Conservation (phyloP, 2,329 filamentous ascomycete genomes). For the Neofusicoccum sp. region DNA sequence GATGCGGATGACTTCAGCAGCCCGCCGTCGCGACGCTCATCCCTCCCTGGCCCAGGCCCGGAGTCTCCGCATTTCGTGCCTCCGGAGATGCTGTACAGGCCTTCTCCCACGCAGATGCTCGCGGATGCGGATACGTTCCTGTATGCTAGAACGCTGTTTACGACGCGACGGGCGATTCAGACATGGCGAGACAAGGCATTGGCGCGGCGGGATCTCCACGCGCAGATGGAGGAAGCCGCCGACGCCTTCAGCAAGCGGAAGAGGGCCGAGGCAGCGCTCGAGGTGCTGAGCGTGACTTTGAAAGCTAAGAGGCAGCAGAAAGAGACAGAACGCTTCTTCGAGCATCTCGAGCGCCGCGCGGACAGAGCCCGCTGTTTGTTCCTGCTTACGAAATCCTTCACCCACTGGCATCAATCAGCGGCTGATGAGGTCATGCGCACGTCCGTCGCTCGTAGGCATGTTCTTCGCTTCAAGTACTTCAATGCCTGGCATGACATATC, state of each 20-base stretch:
- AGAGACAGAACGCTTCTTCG: constrained; percentile 43
- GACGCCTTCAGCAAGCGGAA: constrained; percentile 17
- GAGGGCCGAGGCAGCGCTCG: constrained; percentile 18
- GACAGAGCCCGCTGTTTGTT: constrained; percentile 64
- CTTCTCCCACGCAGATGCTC: constrained; percentile 51
- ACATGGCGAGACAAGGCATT: constrained; percentile 41
- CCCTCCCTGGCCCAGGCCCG: neutral
- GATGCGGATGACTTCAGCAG: constrained; percentile 11
- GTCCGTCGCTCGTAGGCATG: constrained; percentile 65
- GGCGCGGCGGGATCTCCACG: constrained; percentile 27
- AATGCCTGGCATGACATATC: constrained; percentile 68
- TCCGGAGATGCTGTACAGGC: constrained; percentile 43
- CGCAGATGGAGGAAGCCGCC: constrained; percentile 28
- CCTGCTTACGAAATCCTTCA: constrained; percentile 63
- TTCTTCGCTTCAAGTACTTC: constrained; percentile 68
- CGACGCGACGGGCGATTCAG: constrained; percentile 39
- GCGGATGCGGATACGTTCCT: constrained; percentile 50
- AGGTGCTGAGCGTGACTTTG: constrained; percentile 5
- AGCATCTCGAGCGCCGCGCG: constrained; percentile 59
- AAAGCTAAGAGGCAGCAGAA: neutral
- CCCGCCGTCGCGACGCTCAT: constrained; percentile 1
- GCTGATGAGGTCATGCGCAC: constrained; percentile 65
- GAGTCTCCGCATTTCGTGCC: constrained; percentile 24
- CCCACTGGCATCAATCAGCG: constrained; percentile 66
- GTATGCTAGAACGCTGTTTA: constrained; percentile 30